Evolutionary conservation across 345 rosid species (phyloP), one percentile per base, ranked within the genome.

Genomic region (Eucalyptus rudis): DNA sequence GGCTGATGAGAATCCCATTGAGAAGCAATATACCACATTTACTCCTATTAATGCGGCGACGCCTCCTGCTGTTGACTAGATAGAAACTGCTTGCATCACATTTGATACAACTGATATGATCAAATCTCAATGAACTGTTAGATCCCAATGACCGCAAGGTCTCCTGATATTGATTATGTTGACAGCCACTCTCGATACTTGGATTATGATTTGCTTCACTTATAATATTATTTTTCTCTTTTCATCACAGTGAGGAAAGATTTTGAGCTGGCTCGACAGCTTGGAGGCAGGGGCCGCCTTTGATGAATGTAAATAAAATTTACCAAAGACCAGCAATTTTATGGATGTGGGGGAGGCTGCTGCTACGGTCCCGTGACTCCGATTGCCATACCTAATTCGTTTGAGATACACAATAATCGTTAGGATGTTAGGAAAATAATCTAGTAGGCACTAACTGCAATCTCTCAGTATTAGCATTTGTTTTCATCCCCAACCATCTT

Each of bases 241-340:
- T 31, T 86, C 54, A 88, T 87, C 59, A 51, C 95, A 97, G 99
- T 96, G 99, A 96, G 90, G 89, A 97, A 95, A 93, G 99, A 96
- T 93, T 91, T 97, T 76, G 96, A 95, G 91, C 91, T 97, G 94
- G 98, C 99, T 50, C 97, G 95, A 8, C 93, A 96, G 71, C 94
- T 97, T 33, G 95, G 97, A 90, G 98, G 99, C 47, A 90, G 88
- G 91, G 96, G 95, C 54, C 94, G 87, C 89, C 97, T 94, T 16
- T 94, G 96, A 94, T 96, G 91, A 91, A 36, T 71, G 83, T 71
- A 71, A 36, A 36, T 33, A 33, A 36, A 20, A 36, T 71, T 10
- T 71, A 36, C 25, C 36, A 20, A 36, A 36, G 45, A 71, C 45
- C 44, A 5, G 5, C 25, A 36, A 71, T 71, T 6, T 71, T 44